phyloP scores from a whole-genome alignment of 2,329 filamentous ascomycete genomes.

The Neonectria faginata region DNA sequence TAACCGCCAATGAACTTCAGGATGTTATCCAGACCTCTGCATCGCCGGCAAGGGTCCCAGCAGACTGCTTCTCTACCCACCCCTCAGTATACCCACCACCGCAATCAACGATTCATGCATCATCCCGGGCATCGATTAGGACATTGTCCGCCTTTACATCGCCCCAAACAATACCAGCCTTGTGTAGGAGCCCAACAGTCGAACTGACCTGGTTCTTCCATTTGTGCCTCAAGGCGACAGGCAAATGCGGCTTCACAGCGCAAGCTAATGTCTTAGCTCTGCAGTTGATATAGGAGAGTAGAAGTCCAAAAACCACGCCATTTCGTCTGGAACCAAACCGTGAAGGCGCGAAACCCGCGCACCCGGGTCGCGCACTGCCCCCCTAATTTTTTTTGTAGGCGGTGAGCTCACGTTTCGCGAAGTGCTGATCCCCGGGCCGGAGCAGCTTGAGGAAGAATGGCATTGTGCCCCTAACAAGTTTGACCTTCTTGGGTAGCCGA shows the following conservation, averaged over 20 bases:
- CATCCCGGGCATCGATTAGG: not conserved
- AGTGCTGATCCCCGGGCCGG: too few species aligned
- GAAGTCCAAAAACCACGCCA: conserved; percentile 26
- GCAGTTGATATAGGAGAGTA: conserved; percentile 36
- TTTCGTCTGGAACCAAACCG: conserved; percentile 9
- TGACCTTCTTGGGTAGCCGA: too few species aligned
- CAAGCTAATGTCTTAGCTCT: conserved; percentile 16
- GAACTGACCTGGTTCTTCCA: not conserved
- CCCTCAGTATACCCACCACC: conserved; percentile 13
- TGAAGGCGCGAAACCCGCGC: too few species aligned
- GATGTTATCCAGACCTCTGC: too few species aligned
- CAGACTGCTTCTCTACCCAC: not conserved
- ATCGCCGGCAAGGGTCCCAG: not conserved
- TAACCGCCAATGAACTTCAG: too few species aligned
- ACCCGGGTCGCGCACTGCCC: too few species aligned
- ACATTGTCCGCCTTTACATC: conserved; percentile 11
- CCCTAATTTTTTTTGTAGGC: too few species aligned
- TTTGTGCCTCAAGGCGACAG: not conserved
- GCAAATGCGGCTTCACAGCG: conserved; percentile 8
- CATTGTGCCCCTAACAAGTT: too few species aligned
- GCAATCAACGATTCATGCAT: conserved; percentile 13
- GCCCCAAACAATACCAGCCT: conserved; percentile 8
- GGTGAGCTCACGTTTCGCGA: too few species aligned
- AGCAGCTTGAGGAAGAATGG: too few species aligned
- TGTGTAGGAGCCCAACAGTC: not conserved